phyloP scores from a whole-genome alignment of 2,329 filamentous ascomycete genomes.

The Aspergillus aculeatus region DNA sequence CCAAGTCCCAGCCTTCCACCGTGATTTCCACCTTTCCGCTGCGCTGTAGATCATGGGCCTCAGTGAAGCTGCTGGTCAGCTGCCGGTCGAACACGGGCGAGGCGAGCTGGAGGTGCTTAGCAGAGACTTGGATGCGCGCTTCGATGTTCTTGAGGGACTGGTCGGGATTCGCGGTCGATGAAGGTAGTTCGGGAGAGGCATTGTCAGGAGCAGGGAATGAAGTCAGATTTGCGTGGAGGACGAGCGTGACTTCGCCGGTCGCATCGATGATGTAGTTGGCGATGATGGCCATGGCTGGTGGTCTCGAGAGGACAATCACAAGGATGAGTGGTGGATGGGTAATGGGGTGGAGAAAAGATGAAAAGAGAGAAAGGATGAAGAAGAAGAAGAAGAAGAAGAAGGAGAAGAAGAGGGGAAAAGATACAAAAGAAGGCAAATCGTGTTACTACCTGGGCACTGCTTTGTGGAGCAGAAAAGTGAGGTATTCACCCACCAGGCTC shows the following conservation, averaged over 20 bases:
- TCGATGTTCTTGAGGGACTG: background rate
- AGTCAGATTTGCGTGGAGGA: background rate
- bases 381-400: too few species aligned
- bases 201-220: background rate
- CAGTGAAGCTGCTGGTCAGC: background rate
- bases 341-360: background rate
- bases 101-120: background rate
- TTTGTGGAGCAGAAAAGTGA: too few species aligned
- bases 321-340: background rate
- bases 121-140: background rate
- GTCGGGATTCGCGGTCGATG: background rate
- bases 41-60: background rate
- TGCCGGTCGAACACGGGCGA: background rate
- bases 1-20: background rate
- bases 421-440: too few species aligned
- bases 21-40: background rate
- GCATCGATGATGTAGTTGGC: background rate
- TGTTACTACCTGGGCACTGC: too few species aligned
- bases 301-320: background rate
- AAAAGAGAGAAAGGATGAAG: too few species aligned
- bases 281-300: background rate
- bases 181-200: background rate
- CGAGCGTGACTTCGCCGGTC: background rate
- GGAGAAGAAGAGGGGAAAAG: too few species aligned
- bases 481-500: too few species aligned